These are phyloP conservation scores for Ustilago loliicola DNA, from an alignment of 1,284 basidiomycete species.

Conservation along the genomic window DNA sequence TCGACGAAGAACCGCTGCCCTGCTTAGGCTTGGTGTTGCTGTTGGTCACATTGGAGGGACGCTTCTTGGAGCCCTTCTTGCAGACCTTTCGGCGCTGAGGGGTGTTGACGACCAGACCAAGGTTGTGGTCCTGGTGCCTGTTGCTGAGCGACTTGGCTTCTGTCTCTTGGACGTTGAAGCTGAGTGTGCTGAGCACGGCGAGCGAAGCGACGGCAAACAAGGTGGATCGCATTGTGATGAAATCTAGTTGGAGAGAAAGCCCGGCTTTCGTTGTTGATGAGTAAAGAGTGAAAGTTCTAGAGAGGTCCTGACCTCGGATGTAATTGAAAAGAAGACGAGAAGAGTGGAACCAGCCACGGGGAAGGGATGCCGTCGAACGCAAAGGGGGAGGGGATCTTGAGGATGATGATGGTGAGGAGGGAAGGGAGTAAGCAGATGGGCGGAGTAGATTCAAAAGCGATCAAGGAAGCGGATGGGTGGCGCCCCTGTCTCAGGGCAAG, in stretches of 20 bases:
- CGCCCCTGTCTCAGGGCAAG: neutral
- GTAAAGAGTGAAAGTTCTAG: neutral
- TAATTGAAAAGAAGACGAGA: conserved; percentile 8
- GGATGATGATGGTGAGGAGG: conserved; percentile 16
- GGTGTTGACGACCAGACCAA: neutral
- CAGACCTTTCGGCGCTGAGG: conserved; percentile 21
- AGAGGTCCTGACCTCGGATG: conserved; percentile 32
- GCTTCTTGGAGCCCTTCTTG: conserved; percentile 33
- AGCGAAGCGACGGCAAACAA: conserved; percentile 38
- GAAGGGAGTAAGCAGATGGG: conserved; percentile 3
- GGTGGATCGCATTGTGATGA: conserved; percentile 37
- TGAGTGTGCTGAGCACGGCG: conserved; percentile 38
- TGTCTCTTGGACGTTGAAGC: conserved; percentile 30
- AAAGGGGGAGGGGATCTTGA: conserved; percentile 4
- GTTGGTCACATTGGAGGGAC: conserved; percentile 5
- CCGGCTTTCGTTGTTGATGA: conserved; percentile 12
- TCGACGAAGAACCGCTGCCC: neutral
- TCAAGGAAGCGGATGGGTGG: neutral
- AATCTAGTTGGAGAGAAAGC: conserved; percentile 10
- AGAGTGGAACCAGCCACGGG: conserved; percentile 43
- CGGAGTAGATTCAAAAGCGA: neutral
- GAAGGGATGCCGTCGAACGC: conserved; percentile 22
- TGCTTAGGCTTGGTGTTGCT: conserved; percentile 12
- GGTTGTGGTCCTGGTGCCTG: conserved; percentile 26
- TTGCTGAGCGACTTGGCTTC: conserved; percentile 53